A percentile compares a stretch with the other conserved stretches of the same genome.
Conservation (phyloP, 2,329 filamentous ascomycete species). For the Fusarium udum region DNA sequence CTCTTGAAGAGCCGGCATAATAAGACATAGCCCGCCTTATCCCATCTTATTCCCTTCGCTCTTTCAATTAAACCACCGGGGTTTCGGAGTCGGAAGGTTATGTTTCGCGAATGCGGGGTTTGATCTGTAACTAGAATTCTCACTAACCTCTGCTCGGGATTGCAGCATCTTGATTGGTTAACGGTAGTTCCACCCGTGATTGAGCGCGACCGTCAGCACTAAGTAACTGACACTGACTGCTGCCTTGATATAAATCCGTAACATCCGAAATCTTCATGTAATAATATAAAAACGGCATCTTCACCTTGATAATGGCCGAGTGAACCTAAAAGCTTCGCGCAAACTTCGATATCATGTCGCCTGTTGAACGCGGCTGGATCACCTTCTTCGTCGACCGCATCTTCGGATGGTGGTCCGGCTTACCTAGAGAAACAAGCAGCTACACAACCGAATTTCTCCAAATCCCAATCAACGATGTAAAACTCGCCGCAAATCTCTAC, state of each 20-base stretch:
- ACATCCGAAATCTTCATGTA: fast-evolving
- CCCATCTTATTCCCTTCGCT: fast-evolving
- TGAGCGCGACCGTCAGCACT: too few relatives aligned
- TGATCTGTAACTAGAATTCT: too few relatives aligned
- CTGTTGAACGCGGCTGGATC: background rate
- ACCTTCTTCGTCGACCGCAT: background rate
- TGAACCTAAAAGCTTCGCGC: background rate
- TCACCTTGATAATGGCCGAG: fast-evolving
- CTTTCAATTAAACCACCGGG: fast-evolving
- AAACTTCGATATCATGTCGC: background rate
- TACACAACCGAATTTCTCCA: background rate
- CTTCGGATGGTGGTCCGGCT: background rate
- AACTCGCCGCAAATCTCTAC: background rate
- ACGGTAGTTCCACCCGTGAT: too few relatives aligned
- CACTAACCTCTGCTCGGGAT: too few relatives aligned
- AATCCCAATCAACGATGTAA: background rate
- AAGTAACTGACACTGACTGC: too few relatives aligned
- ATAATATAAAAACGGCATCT: fast-evolving
- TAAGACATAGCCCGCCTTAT: fast-evolving
- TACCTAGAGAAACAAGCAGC: background rate
- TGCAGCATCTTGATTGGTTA: too few relatives aligned
- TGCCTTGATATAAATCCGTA: background rate
- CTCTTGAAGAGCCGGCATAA: fast-evolving
- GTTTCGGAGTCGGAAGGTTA: background rate
- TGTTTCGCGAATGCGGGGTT: background rate